Conservation (phyloP, 139 green algal genomes). For the Picocystis salinarum region DNA sequence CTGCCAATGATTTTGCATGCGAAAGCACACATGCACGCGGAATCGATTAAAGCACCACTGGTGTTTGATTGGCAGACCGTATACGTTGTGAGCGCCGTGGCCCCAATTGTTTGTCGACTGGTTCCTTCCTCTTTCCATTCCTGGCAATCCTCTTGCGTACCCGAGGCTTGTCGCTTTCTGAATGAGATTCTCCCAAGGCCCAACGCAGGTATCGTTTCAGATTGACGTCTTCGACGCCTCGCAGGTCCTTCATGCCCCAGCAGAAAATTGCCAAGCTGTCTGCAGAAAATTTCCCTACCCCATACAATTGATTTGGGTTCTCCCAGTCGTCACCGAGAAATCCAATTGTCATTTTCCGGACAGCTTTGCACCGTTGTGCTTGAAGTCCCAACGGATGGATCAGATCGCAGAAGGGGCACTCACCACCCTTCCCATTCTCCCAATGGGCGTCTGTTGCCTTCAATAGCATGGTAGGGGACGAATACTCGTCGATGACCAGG, state of each 20-base stretch:
- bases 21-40: too few species aligned
- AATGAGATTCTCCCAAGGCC: too few species aligned
- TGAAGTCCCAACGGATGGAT: constrained; percentile 26
- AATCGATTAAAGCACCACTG: too few species aligned
- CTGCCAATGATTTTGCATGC: too few species aligned
- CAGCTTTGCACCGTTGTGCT: constrained; percentile 5
- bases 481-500: constrained; percentile 13
- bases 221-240: constrained; percentile 14
- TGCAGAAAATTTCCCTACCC: constrained; percentile 28
- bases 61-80: too few species aligned
- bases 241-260: constrained; percentile 8
- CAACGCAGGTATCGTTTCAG: constrained; percentile 21
- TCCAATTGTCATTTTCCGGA: constrained; percentile 7
- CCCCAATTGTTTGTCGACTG: too few species aligned
- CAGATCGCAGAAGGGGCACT: too few species aligned
- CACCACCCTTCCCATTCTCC: too few species aligned
- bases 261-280: constrained; percentile 41
- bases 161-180: too few species aligned
- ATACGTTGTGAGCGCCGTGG: too few species aligned
- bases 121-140: too few species aligned
- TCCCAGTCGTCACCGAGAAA: constrained; percentile 28
- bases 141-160: too few species aligned
- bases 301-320: constrained; percentile 22
- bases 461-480: constrained; percentile 18
- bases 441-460: constrained; percentile 4